Conservation (phyloP, 2,329 filamentous ascomycete species). For the Incumbomyces lentus region DNA sequence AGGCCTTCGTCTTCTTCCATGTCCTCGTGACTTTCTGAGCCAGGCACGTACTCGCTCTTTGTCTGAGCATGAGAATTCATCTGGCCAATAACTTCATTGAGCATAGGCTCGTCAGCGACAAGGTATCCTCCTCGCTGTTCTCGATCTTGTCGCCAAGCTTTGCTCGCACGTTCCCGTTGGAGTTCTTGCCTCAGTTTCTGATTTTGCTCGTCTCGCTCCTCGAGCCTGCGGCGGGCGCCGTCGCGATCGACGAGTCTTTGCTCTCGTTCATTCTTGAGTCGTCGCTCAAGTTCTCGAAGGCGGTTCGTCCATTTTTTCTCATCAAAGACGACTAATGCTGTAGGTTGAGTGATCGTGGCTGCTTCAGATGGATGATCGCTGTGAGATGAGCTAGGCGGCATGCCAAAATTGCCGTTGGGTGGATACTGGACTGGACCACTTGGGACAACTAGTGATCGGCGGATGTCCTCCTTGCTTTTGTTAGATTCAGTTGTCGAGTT, state of each 20-base stretch:
- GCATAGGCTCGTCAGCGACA: conserved; percentile 5
- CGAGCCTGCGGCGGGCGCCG: conserved; percentile 68
- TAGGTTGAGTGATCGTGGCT: background rate
- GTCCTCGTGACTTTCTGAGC: background rate
- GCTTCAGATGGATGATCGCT: background rate
- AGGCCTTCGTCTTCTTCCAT: conserved; percentile 2
- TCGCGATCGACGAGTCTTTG: conserved; percentile 72
- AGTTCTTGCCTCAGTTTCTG: conserved; percentile 57
- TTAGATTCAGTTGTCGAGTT: background rate
- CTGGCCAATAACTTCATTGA: conserved; percentile 4
- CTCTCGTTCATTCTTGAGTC: conserved; percentile 83
- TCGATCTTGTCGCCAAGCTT: background rate
- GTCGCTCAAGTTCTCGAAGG: conserved; percentile 74
- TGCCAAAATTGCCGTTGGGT: conserved; percentile 17
- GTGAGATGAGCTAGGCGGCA: conserved; percentile 9
- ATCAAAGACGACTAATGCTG: conserved; percentile 23
- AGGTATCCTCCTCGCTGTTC: conserved; percentile 1
- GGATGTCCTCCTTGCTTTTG: background rate
- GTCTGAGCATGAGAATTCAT: conserved; percentile 1
- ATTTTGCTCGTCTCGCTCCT: conserved; percentile 65
- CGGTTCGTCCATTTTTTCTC: conserved; percentile 78
- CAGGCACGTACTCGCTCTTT: background rate
- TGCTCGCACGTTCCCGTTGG: conserved; percentile 41
- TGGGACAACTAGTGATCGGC: conserved; percentile 15
- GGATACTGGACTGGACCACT: conserved; percentile 17